Percentiles rank a stretch among this genome's conserved stretches.
Evolutionary conservation across 192 early-diverging fungal genomes (phyloP).

Genomic region (Thamnidium elegans): DNA sequence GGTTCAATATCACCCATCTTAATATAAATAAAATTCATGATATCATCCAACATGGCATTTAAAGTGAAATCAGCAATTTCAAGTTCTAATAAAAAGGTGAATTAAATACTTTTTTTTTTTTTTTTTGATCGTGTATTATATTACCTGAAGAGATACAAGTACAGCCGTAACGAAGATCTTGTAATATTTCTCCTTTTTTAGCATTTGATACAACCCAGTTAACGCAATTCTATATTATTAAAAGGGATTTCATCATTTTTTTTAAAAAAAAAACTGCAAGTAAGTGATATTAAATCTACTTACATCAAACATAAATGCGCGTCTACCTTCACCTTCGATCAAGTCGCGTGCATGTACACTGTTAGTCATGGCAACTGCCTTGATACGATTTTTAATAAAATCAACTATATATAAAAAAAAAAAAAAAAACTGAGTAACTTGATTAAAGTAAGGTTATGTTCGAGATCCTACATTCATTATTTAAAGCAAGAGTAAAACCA

Average conservation of each 20-base stretch:
- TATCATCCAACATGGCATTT: constrained; percentile 14
- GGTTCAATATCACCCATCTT: constrained; percentile 19
- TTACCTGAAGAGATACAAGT: constrained; percentile 26
- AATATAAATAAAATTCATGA: constrained; percentile 18
- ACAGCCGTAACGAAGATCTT: constrained; percentile 27
- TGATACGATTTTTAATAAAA: constrained; percentile 13
- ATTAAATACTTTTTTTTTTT: neutral
- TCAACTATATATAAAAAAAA: constrained; percentile 23
- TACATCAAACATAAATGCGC: constrained; percentile 26
- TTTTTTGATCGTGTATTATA: no score
- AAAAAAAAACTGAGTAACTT: neutral
- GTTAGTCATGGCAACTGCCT: constrained; percentile 18
- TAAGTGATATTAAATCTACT: neutral
- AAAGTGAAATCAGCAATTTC: constrained; percentile 30
- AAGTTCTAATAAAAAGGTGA: constrained; percentile 9
- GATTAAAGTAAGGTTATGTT: no score
- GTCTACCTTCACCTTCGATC: constrained; percentile 14
- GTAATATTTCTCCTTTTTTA: neutral
- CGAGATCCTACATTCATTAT: constrained; percentile 23
- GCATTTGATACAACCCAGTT: constrained; percentile 21
- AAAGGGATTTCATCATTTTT: no score
- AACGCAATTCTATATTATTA: constrained; percentile 5
- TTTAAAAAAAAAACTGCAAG: neutral
- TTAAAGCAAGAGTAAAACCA: constrained; percentile 19
- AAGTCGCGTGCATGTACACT: constrained; percentile 18